Evolutionary conservation across 768 basidiomycete species (phyloP).

Genomic region (Coprinopsis sp.): DNA sequence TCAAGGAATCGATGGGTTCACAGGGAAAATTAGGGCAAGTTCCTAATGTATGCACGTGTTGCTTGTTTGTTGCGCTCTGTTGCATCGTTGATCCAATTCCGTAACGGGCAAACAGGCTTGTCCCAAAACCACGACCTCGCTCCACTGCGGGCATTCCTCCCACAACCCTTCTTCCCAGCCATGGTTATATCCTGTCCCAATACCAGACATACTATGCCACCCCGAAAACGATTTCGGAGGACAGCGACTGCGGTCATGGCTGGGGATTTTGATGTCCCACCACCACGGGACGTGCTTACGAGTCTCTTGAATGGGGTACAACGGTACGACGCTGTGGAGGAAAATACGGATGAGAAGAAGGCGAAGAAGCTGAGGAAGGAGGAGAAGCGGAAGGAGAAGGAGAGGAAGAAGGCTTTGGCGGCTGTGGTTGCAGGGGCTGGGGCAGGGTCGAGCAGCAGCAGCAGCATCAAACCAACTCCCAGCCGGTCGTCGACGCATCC

Average conservation of each 20-base stretch:
- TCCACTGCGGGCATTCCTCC: constrained; percentile 40
- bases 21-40: constrained; percentile 32
- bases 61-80: constrained; percentile 48
- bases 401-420: constrained; percentile 37
- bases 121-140: constrained; percentile 48
- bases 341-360: constrained; percentile 51
- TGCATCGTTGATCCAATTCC: constrained; percentile 36
- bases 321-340: constrained; percentile 59
- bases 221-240: constrained; percentile 44
- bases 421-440: constrained; percentile 1
- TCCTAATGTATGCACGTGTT: constrained; percentile 46
- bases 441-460: constrained; percentile 1
- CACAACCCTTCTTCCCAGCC: constrained; percentile 26
- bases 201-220: constrained; percentile 24
- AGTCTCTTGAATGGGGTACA: constrained; percentile 74
- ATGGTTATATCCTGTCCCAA: constrained; percentile 32
- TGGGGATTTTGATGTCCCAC: constrained; percentile 65
- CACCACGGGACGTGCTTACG: constrained; percentile 71
- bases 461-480: not conserved
- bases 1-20: constrained; percentile 31
- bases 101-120: constrained; percentile 46
- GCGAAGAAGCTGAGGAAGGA: constrained; percentile 49
- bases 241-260: constrained; percentile 74
- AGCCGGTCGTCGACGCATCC: not conserved
- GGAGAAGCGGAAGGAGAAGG: constrained; percentile 50